A percentile compares a stretch with the other conserved stretches of the same genome.
Conservation (phyloP, 1,284 basidiomycete genomes). For the Malassezia furfur region DNA sequence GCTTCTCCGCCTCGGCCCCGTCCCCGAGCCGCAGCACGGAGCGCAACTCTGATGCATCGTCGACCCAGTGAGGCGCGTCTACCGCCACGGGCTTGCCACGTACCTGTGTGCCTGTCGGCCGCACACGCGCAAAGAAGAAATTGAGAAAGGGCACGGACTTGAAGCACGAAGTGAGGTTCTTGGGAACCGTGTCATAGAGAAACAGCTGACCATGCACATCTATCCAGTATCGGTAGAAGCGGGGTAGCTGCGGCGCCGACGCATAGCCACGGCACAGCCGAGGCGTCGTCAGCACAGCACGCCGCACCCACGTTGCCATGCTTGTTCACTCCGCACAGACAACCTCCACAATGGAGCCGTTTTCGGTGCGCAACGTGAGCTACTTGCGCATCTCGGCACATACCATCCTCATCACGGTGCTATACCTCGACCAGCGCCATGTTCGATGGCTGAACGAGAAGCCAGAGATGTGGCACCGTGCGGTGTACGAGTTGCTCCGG, state of each 20-base stretch:
- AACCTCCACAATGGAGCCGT: slow-evolving; percentile 17
- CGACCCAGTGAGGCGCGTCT: slow-evolving; percentile 6
- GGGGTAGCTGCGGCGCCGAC: not conserved
- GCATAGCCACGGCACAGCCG: not conserved
- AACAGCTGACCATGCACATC: slow-evolving; percentile 47
- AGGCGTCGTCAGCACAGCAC: no score
- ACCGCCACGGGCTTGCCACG: not conserved
- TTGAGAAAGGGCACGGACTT: slow-evolving; percentile 17
- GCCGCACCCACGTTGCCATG: no score
- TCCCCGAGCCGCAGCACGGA: slow-evolving; percentile 20
- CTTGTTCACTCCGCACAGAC: slow-evolving; percentile 1
- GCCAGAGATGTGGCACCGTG: slow-evolving; percentile 18
- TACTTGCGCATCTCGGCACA: slow-evolving; percentile 49
- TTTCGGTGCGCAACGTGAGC: slow-evolving; percentile 43
- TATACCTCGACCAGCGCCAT: slow-evolving; percentile 49
- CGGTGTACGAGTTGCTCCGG: slow-evolving; percentile 6
- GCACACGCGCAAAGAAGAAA: slow-evolving; percentile 15
- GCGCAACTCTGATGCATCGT: slow-evolving; percentile 15
- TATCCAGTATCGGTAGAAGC: slow-evolving; percentile 43
- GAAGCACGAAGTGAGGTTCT: slow-evolving; percentile 46
- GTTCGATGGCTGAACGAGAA: slow-evolving; percentile 49
- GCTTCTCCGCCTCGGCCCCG: slow-evolving; percentile 10
- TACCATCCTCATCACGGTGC: slow-evolving; percentile 46
- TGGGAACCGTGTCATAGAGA: slow-evolving; percentile 39
- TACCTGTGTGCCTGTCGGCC: not conserved